Conservation (phyloP, 306 rosid genomes). For the Gillenia trifoliata region DNA sequence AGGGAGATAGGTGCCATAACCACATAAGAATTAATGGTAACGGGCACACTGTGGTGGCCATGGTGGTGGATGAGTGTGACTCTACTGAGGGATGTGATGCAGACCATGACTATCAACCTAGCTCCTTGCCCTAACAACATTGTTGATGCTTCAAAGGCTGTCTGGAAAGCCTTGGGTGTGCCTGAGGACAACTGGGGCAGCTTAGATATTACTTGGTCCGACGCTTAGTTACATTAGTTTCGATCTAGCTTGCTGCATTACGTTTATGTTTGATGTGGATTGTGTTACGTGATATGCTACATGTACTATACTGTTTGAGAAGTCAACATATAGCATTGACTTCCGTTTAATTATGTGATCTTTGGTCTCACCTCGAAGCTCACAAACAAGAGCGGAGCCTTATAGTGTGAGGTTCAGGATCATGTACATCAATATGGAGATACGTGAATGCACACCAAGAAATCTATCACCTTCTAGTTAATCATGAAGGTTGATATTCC, state of each 20-base stretch:
- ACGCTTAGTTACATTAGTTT: neutral
- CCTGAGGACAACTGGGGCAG: constrained; percentile 8
- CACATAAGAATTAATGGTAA: constrained; percentile 20
- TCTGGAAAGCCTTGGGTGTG: constrained; percentile 25
- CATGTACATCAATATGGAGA: too few relatives aligned
- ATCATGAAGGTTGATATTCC: too few relatives aligned
- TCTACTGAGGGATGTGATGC: constrained; percentile 44
- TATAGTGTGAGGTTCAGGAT: too few relatives aligned
- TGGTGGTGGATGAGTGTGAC: constrained; percentile 69
- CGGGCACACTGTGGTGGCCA: constrained; percentile 37
- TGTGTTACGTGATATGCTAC: too few relatives aligned
- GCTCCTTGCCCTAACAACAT: constrained; percentile 39
- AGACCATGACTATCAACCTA: constrained; percentile 33
- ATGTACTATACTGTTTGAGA: too few relatives aligned
- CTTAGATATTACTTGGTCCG: constrained; percentile 14
- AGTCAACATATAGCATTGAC: too few relatives aligned
- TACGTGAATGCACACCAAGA: too few relatives aligned
- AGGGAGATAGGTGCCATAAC: constrained; percentile 19
- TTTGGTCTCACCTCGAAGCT: too few relatives aligned
- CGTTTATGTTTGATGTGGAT: neutral
- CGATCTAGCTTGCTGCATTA: too few relatives aligned
- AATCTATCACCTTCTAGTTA: too few relatives aligned
- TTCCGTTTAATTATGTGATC: too few relatives aligned
- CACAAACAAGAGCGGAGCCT: too few relatives aligned
- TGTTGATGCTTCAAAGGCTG: constrained; percentile 30